A percentile compares a stretch with the other conserved stretches of the same genome.
Evolutionary conservation across 176 grass and related monocot species (phyloP).

Genomic region (Canna indica): DNA sequence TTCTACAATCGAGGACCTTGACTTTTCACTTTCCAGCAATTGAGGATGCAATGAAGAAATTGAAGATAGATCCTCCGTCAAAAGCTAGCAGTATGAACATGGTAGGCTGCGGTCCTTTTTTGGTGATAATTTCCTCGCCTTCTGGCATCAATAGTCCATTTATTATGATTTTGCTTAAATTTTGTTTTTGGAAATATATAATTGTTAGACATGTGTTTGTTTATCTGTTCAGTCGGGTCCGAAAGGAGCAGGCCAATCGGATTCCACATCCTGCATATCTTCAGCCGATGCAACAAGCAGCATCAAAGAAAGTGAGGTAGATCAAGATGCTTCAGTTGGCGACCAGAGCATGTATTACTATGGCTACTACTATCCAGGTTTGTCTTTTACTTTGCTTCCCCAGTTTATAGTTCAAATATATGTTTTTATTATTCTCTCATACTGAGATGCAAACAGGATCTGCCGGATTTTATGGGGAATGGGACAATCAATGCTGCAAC

Average conservation of each 20-base stretch:
- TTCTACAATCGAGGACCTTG: constrained; percentile 27
- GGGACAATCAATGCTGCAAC: constrained; percentile 52
- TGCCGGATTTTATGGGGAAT: constrained; percentile 44
- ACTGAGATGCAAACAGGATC: constrained; percentile 21
- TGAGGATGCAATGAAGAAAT: constrained; percentile 45
- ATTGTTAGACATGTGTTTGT: constrained; percentile 3
- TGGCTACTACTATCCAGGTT: constrained; percentile 81
- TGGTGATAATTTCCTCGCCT: neutral
- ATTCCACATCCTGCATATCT: constrained; percentile 70
- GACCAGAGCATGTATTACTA: constrained; percentile 67
- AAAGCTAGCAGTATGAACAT: constrained; percentile 48
- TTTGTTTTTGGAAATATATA: constrained; percentile 23
- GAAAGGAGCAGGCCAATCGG: constrained; percentile 56
- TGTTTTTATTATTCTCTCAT: neutral
- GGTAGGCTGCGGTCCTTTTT: constrained; percentile 36
- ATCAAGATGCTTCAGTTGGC: constrained; percentile 36
- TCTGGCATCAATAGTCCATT: constrained; percentile 2
- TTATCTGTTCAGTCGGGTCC: constrained; percentile 33
- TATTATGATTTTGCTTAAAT: constrained; percentile 22
- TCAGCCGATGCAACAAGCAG: constrained; percentile 51
- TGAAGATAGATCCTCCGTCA: constrained; percentile 56
- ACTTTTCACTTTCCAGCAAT: constrained; percentile 53
- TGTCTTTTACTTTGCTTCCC: neutral
- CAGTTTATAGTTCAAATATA: neutral
- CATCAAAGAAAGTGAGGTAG: constrained; percentile 50